Percentiles rank a stretch among this genome's conserved stretches.
These are phyloP conservation scores for Dictyostelium intermedium DNA, from an alignment of 78 protist genomes.

Conservation along the genomic window DNA sequence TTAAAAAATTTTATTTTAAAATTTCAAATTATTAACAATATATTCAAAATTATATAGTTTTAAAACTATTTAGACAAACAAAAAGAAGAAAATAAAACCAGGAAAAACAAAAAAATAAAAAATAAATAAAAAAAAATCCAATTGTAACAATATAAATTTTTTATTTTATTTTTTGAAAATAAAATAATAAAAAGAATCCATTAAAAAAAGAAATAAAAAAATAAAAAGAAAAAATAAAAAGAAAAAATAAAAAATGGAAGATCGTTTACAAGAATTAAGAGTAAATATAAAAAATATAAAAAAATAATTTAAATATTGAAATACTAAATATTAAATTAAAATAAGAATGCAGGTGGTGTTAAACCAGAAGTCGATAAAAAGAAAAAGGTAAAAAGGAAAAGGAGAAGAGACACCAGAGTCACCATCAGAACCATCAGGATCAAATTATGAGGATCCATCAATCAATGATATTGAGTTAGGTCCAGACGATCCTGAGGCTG, in stretches of 20 bases:
- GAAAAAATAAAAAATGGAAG: conserved; percentile 21
- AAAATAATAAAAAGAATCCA: neutral
- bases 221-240: neutral
- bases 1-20: neutral
- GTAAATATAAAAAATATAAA: neutral
- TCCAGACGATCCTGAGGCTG: conserved; percentile 17
- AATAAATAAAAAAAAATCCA: neutral
- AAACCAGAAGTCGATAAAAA: conserved; percentile 34
- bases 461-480: conserved; percentile 47
- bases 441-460: neutral
- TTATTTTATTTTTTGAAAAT: neutral
- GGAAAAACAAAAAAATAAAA: neutral
- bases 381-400: conserved; percentile 62
- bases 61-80: neutral
- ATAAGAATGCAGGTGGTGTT: conserved; percentile 55
- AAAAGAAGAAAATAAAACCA: neutral
- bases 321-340: neutral
- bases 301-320: neutral
- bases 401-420: conserved; percentile 3
- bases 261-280: conserved; percentile 69
- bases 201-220: neutral
- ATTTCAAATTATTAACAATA: neutral
- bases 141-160: neutral
- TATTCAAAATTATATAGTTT: neutral
- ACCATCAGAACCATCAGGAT: conserved; percentile 2